These are phyloP conservation scores for Pseudogymnoascus sp. DNA, from an alignment of 2,329 filamentous ascomycete genomes.

Conservation along the genomic window DNA sequence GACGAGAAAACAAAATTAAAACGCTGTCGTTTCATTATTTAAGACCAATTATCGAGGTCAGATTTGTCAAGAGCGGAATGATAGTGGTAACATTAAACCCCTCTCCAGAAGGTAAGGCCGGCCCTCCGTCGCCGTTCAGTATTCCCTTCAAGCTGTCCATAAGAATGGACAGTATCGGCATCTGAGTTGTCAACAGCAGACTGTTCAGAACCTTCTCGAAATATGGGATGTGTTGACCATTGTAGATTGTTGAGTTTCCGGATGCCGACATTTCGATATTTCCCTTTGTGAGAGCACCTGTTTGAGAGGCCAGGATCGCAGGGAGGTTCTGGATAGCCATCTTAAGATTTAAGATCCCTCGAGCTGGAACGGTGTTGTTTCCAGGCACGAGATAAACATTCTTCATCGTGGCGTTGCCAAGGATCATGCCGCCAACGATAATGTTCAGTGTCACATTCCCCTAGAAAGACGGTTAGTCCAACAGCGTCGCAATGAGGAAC, in stretches of 20 bases:
- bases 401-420: conserved; percentile 35
- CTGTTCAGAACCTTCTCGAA: conserved; percentile 35
- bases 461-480: not conserved
- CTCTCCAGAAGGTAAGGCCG: not conserved
- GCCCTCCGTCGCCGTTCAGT: not conserved
- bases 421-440: conserved; percentile 32
- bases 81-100: not conserved
- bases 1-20: conserved; percentile 5
- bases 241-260: conserved; percentile 36
- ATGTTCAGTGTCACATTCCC: conserved; percentile 42
- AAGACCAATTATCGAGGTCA: not conserved
- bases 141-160: not conserved
- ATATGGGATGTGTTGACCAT: conserved; percentile 38
- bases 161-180: not conserved
- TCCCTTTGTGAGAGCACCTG: conserved; percentile 31
- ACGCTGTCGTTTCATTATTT: not conserved
- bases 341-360: conserved; percentile 36
- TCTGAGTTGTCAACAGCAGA: not conserved
- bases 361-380: conserved; percentile 36
- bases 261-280: conserved; percentile 35
- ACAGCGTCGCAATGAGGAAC: not conserved
- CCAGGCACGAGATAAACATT: conserved; percentile 36
- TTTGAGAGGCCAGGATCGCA: conserved; percentile 33
- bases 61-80: not conserved
- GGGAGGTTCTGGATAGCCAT: conserved; percentile 36